phyloP scores from a whole-genome alignment of 1,139 yeast species.

The Blastobotrys arbuscula region DNA sequence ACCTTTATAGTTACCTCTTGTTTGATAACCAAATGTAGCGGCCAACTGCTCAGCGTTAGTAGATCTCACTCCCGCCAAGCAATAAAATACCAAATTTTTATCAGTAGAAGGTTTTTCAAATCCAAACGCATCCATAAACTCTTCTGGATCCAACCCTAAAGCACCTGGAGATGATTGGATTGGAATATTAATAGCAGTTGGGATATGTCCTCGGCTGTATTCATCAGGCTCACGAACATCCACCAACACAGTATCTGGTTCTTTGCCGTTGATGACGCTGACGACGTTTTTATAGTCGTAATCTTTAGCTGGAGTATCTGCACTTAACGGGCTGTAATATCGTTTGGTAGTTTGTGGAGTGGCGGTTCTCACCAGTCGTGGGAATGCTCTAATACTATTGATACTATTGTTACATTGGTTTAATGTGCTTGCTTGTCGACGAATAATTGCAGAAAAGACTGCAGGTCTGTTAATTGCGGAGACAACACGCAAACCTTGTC shows the following conservation, averaged over 20 bases:
- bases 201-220: constrained; percentile 63
- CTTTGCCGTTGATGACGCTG: constrained; percentile 40
- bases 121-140: constrained; percentile 75
- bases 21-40: constrained; percentile 76
- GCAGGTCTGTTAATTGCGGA: not conserved
- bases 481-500: constrained; percentile 1
- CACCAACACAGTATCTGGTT: constrained; percentile 50
- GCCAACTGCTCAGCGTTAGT: constrained; percentile 91
- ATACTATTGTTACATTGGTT: too few species aligned
- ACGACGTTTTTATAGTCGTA: constrained; percentile 57
- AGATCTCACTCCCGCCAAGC: constrained; percentile 90
- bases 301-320: constrained; percentile 43
- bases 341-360: not conserved
- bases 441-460: not conserved
- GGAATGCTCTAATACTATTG: not conserved
- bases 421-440: not conserved
- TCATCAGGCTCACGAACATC: constrained; percentile 94
- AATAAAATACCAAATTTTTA: constrained; percentile 79
- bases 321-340: constrained; percentile 28
- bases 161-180: constrained; percentile 95
- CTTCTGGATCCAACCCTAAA: constrained; percentile 67
- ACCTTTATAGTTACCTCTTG: constrained; percentile 55
- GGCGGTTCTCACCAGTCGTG: not conserved
- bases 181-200: constrained; percentile 82
- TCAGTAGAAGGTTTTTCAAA: constrained; percentile 71